A percentile compares a stretch with the other conserved stretches of the same genome.
These are phyloP conservation scores for Penicillium coffeae DNA, from an alignment of 495 filamentous ascomycete species.

Conservation along the genomic window DNA sequence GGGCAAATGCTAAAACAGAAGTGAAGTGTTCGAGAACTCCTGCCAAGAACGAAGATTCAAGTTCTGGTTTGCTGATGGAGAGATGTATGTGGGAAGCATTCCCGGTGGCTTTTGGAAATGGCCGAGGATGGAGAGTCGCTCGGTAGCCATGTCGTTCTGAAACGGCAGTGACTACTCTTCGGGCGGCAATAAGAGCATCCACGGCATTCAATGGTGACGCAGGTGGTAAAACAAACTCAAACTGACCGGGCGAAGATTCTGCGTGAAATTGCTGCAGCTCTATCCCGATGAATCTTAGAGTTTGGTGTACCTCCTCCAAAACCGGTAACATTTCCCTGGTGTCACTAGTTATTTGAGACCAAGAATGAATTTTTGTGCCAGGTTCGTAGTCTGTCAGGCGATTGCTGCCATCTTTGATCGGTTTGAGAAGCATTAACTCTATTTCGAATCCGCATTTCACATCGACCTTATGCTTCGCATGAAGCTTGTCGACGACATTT, in stretches of 20 bases:
- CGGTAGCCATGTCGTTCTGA: conserved; percentile 46
- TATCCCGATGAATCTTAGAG: conserved; percentile 59
- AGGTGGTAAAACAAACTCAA: conserved; percentile 72
- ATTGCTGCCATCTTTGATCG: conserved; percentile 13
- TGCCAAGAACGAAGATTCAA: conserved; percentile 35
- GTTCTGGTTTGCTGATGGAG: conserved; percentile 28
- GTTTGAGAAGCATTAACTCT: conserved; percentile 67
- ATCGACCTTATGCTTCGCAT: conserved; percentile 37
- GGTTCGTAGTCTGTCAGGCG: conserved; percentile 15
- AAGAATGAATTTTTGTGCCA: conserved; percentile 45
- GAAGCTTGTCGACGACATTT: conserved; percentile 42
- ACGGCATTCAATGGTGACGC: conserved; percentile 62
- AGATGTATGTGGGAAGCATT: conserved; percentile 44
- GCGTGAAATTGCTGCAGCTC: conserved; percentile 72
- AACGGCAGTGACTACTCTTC: conserved; percentile 58
- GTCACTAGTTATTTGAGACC: conserved; percentile 41
- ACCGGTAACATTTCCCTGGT: conserved; percentile 45
- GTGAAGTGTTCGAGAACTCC: conserved; percentile 32
- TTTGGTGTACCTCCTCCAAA: conserved; percentile 58
- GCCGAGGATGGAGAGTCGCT: conserved; percentile 76
- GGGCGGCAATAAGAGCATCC: conserved; percentile 68
- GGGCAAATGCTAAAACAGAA: conserved; percentile 34
- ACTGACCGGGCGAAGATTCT: conserved; percentile 72
- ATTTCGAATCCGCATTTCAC: conserved; percentile 78
- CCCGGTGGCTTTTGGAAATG: conserved; percentile 42